These are phyloP conservation scores for Oropetium thomaeum DNA, from an alignment of 176 grass and related monocot species.

Conservation along the genomic window DNA sequence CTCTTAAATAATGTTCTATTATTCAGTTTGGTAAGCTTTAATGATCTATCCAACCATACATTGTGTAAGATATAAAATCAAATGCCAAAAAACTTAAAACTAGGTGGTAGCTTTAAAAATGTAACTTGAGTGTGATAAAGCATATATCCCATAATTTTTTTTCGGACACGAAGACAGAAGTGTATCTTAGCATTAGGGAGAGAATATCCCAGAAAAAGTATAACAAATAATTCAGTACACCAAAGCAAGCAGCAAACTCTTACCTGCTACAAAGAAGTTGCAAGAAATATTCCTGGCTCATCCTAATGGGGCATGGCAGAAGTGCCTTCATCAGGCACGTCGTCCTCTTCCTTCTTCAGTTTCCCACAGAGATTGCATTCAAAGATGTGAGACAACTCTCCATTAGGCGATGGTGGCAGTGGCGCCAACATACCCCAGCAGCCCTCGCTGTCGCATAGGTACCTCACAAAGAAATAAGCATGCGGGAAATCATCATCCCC, in stretches of 20 bases:
- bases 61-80: neutral
- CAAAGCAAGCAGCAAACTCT: neutral
- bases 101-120: neutral
- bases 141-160: too few species aligned
- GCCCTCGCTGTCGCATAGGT: slow-evolving; percentile 58
- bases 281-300: neutral
- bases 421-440: slow-evolving; percentile 75
- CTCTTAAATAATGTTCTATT: neutral
- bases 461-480: slow-evolving; percentile 72
- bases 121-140: slow-evolving; percentile 12
- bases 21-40: neutral
- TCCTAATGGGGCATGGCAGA: slow-evolving; percentile 41
- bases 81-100: neutral
- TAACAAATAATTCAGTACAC: neutral
- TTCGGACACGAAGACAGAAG: too few species aligned
- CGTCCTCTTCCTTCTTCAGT: slow-evolving; percentile 45
- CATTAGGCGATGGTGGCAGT: slow-evolving; percentile 52
- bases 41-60: neutral
- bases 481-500: slow-evolving; percentile 46
- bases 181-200: too few species aligned
- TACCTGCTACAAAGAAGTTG: slow-evolving; percentile 13
- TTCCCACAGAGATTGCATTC: slow-evolving; percentile 77
- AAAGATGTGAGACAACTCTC: slow-evolving; percentile 45
- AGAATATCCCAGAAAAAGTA: neutral
- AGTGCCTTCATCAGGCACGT: slow-evolving; percentile 22